Base-by-base conservation (phyloP, 106 monocot species). In the Posidonia australis region DNA sequence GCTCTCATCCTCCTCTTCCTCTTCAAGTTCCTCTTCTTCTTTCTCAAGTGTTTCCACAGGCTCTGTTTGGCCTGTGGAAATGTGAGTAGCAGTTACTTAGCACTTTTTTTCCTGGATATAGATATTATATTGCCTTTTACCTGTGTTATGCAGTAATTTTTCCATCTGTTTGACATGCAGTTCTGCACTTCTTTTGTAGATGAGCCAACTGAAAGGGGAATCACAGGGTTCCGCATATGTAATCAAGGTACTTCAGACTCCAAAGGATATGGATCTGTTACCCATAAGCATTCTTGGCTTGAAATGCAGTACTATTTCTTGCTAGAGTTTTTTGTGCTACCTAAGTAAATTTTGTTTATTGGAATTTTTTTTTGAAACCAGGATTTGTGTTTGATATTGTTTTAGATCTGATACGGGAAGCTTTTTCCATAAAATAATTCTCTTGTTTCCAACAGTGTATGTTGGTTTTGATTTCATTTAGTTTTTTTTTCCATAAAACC, bases 191-290 rank as follows among this genome's bases (percentile, higher is more conserved):
- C 26, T 64, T 64, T 64, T 64, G 64, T 48, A 64, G 64, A 84
- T 87, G 67, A 71, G 57, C 67, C 76, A 76, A 20, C 54, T 67
- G 32, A 84, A 80, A 80, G 84, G 69, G 51, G 82, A 80, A 1
- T 59, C 82, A 63, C 60, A 74, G 64, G 81, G 73, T 70, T 82
- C 82, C 51, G 76, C 77, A 56, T 87, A 77, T 74, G 67, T 81
- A 36, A 76, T 92, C 45, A 81, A 84, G 92, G 92, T 92, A 76
- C 22, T 41, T 46, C 29, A 10, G 16, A 57, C 68, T 67, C 21
- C 66, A 23, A 10, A 58, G 43, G 24, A 36, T 36, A 4, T 2
- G 36, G 36, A 36, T 36, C 7, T 4, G 2, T 36, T 36, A 36
- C 7, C 36, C 7, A 36, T 7, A 36, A 36, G 2, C 36, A 36